A percentile compares a stretch with the other conserved stretches of the same genome.
Evolutionary conservation across 805 yeast genomes (phyloP).

Genomic region (Wickerhamiella hasegawae): DNA sequence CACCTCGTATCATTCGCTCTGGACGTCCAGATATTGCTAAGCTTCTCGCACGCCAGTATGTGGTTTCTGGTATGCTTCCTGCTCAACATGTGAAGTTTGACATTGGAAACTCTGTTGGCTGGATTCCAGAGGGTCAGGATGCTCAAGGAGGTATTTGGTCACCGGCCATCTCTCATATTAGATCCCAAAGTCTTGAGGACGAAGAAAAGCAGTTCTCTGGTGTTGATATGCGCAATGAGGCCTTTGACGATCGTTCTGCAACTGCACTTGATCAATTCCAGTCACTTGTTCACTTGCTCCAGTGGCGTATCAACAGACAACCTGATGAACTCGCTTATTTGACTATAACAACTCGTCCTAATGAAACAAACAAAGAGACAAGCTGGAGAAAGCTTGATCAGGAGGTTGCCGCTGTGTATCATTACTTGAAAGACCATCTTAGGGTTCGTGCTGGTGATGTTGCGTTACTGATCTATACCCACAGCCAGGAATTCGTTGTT

Average conservation of each 20-base stretch:
- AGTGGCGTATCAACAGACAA: constrained; percentile 57
- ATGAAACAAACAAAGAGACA: constrained; percentile 30
- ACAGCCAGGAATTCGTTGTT: constrained; percentile 72
- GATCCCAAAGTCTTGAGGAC: constrained; percentile 43
- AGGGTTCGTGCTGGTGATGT: constrained; percentile 49
- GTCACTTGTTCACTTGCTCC: constrained; percentile 55
- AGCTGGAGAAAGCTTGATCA: constrained; percentile 77
- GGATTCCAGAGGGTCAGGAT: constrained; percentile 62
- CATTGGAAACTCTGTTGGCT: constrained; percentile 42
- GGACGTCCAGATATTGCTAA: constrained; percentile 90
- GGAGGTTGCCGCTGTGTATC: constrained; percentile 58
- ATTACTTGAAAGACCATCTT: constrained; percentile 52
- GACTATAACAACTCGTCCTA: constrained; percentile 26
- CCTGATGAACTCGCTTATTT: constrained; percentile 68
- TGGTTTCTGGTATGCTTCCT: constrained; percentile 62
- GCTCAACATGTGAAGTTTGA: constrained; percentile 73
- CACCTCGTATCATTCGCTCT: constrained; percentile 71
- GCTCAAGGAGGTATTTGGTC: constrained; percentile 76
- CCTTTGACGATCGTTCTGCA: constrained; percentile 62
- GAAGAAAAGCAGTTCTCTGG: constrained; percentile 70
- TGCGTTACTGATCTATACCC: constrained; percentile 69
- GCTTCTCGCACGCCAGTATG: constrained; percentile 62
- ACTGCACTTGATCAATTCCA: constrained; percentile 60
- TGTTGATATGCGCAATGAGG: constrained; percentile 57
- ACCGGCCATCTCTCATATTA: constrained; percentile 47